A percentile compares a stretch with the other conserved stretches of the same genome.
phyloP scores from a whole-genome alignment of 352 stramenopile species.

The Phytophthora sansomeana region DNA sequence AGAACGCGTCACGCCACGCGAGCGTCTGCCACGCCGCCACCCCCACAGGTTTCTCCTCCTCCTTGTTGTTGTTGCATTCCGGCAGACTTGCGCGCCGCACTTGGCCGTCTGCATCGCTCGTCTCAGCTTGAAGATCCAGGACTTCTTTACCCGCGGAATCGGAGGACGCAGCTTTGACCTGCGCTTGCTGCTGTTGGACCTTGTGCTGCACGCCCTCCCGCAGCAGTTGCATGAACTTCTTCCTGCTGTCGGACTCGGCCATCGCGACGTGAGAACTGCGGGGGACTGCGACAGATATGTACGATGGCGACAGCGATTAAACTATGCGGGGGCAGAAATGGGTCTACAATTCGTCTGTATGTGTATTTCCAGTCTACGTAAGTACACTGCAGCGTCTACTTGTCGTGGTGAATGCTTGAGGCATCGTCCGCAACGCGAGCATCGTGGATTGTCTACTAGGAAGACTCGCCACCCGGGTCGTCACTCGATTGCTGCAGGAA shows the following conservation, averaged over 20 bases:
- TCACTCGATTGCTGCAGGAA: constrained; percentile 85
- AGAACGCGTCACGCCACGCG: constrained; percentile 77
- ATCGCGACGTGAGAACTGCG: constrained; percentile 22
- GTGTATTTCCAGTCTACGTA: constrained; percentile 31
- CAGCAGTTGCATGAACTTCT: constrained; percentile 65
- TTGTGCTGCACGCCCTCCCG: constrained; percentile 70
- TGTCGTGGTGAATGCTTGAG: not conserved
- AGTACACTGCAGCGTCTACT: constrained; percentile 4
- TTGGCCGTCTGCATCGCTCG: constrained; percentile 15
- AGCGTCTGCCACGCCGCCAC: constrained; percentile 70
- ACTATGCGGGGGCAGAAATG: constrained; percentile 31
- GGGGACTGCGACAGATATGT: constrained; percentile 15
- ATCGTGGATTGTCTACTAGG: constrained; percentile 21
- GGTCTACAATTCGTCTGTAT: constrained; percentile 10
- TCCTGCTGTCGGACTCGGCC: constrained; percentile 38
- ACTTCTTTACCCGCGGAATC: constrained; percentile 16
- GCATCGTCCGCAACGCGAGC: not conserved
- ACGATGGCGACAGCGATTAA: constrained; percentile 23
- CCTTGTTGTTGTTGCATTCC: constrained; percentile 4
- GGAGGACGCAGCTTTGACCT: constrained; percentile 16
- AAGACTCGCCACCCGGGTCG: constrained; percentile 34
- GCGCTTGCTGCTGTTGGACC: constrained; percentile 34
- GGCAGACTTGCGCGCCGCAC: constrained; percentile 28
- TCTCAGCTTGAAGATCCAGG: constrained; percentile 22
- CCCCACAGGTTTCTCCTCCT: not conserved